Evolutionary conservation across 345 rosid genomes (phyloP).

Genomic region (Citrus cavaleriei): DNA sequence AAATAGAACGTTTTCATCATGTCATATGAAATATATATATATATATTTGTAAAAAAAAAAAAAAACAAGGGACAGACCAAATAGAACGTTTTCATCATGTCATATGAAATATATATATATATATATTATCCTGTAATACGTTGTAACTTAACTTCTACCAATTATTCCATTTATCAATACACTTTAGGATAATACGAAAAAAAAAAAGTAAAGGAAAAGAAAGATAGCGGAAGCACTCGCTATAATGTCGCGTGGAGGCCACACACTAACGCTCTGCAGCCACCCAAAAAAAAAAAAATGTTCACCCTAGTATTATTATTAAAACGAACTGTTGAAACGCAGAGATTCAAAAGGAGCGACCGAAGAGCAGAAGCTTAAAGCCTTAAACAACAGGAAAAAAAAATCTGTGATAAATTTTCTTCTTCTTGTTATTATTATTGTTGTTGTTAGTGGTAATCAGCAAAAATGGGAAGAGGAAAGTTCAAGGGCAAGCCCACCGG

Average conservation of each 20-base stretch:
- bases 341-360: background rate
- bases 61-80: no score
- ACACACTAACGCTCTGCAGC: background rate
- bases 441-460: background rate
- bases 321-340: no score
- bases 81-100: no score
- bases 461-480: slow-evolving; percentile 63
- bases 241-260: background rate
- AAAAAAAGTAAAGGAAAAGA: background rate
- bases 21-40: no score
- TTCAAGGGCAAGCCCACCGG: slow-evolving; percentile 80
- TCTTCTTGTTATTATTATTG: background rate
- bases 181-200: background rate
- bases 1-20: no score
- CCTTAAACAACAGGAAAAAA: background rate
- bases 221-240: background rate
- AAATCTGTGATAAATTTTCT: background rate
- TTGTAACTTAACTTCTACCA: no score
- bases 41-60: no score
- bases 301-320: background rate
- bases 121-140: no score
- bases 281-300: background rate
- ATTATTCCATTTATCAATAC: background rate
- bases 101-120: no score
- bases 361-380: no score